Percentiles rank a stretch among this genome's conserved stretches.
phyloP scores from a whole-genome alignment of 2,329 filamentous ascomycete genomes.

The Penicillium sp. region DNA sequence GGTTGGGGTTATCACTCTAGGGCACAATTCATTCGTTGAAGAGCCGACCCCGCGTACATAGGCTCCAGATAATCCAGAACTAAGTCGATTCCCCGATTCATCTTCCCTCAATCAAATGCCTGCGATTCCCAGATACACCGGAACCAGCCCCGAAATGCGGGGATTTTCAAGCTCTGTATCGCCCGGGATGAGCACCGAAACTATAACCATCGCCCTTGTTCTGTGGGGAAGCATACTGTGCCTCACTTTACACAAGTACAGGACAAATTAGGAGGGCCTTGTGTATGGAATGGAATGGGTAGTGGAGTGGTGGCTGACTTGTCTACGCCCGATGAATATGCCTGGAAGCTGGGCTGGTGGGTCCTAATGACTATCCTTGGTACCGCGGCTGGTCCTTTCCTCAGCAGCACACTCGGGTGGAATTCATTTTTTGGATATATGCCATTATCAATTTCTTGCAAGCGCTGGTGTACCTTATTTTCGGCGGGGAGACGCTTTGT shows the following conservation, averaged over 20 bases:
- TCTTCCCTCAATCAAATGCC: background rate
- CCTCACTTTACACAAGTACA: too few species aligned
- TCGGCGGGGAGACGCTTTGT: constrained; percentile 56
- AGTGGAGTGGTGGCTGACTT: too few species aligned
- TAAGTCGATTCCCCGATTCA: background rate
- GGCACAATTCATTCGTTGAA: too few species aligned
- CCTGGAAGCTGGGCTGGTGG: constrained; percentile 56
- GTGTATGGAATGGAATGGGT: too few species aligned
- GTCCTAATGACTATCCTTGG: constrained; percentile 51
- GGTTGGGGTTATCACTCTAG: too few species aligned
- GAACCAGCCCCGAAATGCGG: background rate
- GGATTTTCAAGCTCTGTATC: background rate
- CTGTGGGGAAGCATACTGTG: background rate
- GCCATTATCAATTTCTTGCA: constrained; percentile 59
- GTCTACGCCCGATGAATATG: constrained; percentile 44
- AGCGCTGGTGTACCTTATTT: constrained; percentile 28
- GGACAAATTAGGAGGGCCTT: too few species aligned
- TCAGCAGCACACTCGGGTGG: constrained; percentile 50
- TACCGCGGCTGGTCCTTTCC: constrained; percentile 38
- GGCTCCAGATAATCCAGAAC: too few species aligned
- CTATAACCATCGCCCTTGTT: background rate
- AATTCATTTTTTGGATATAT: constrained; percentile 60
- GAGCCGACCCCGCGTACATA: too few species aligned
- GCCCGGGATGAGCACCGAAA: background rate
- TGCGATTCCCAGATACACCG: background rate